Base-by-base conservation (phyloP, 768 basidiomycete genomes). In the Boletus coccyginus region DNA sequence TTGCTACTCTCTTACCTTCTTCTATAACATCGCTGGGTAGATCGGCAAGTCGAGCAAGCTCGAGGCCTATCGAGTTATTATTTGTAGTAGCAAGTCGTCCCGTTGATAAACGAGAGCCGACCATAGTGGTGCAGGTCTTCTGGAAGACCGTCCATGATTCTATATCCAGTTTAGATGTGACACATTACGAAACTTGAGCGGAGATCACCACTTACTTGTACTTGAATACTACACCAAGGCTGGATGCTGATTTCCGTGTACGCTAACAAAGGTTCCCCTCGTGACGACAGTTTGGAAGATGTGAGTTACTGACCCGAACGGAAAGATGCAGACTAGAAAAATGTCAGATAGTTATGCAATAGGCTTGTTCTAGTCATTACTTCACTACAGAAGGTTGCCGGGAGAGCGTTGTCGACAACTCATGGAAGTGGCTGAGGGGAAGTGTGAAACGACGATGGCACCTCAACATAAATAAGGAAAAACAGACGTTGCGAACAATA, bases 401-500 rank as follows among this genome's bases (percentile, higher is more conserved):
- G 2, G 86, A 85, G 7, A 98, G 80, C 2, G 92, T 91, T 21
- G 77, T 82, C 2, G 85, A 79, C 6, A 98, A 78, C 63, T 97
- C 94, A 47, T 78, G 75, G 65, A 94, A 95, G 69, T 96, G 90
- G 3, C 88, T 90, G 53, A 3, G 24, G 13, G 10, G 10, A 46
- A 6, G 31, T 17, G 41, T 66, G 29, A 64, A 59, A 44, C 14
- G 29, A 39, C 32, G 44, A 16, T 7, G 24, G 7, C 10, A 13
- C 32, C 43, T 7, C 32, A n/a, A 33, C 17, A 24, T 2, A 4
- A 45, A 42, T 21, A 51, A 62, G 10, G 6, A 62, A 35, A 10
- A 7, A 63, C 79, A 60, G 62, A 96, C 82, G 96, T 98, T 8
- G 92, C 87, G 67, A 99, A 98, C 71, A 98, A 90, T 2, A 90